A percentile compares a stretch with the other conserved stretches of the same genome.
phyloP scores from a whole-genome alignment of 257 asterid genomes.

The Fraxinus quadrangulata region DNA sequence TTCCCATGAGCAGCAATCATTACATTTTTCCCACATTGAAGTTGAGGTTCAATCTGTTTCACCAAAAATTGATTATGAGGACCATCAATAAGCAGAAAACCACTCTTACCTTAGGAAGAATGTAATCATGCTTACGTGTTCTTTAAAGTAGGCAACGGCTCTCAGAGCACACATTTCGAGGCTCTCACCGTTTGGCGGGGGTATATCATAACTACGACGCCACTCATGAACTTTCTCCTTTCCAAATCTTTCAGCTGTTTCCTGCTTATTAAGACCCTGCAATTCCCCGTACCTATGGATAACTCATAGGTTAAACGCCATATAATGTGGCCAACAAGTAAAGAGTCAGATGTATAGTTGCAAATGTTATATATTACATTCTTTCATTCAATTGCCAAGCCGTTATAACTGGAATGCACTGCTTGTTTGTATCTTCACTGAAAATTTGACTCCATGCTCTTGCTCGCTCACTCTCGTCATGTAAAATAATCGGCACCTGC shows the following conservation, averaged over 20 bases:
- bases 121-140: conserved; percentile 43
- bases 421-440: conserved; percentile 85
- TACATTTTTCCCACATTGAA: conserved; percentile 70
- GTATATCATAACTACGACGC: conserved; percentile 94
- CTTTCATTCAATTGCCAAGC: conserved; percentile 99
- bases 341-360: not conserved
- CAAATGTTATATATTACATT: conserved; percentile 51
- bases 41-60: conserved; percentile 87
- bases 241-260: conserved; percentile 92
- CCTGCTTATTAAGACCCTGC: conserved; percentile 96
- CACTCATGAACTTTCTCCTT: conserved; percentile 89
- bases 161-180: conserved; percentile 98
- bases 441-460: conserved; percentile 84
- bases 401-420: conserved; percentile 86
- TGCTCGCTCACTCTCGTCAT: conserved; percentile 80
- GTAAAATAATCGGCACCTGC: conserved; percentile 89
- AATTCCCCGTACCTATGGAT: conserved; percentile 85
- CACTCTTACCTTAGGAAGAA: not conserved
- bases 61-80: conserved; percentile 18
- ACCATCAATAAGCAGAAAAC: conserved; percentile 3
- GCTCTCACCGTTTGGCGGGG: conserved; percentile 98
- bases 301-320: conserved; percentile 9
- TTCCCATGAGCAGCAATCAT: conserved; percentile 99
- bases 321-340: not conserved
- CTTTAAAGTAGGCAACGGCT: conserved; percentile 94